Conservation (phyloP, 179 eudicot species). For the Beta corolliflora region DNA sequence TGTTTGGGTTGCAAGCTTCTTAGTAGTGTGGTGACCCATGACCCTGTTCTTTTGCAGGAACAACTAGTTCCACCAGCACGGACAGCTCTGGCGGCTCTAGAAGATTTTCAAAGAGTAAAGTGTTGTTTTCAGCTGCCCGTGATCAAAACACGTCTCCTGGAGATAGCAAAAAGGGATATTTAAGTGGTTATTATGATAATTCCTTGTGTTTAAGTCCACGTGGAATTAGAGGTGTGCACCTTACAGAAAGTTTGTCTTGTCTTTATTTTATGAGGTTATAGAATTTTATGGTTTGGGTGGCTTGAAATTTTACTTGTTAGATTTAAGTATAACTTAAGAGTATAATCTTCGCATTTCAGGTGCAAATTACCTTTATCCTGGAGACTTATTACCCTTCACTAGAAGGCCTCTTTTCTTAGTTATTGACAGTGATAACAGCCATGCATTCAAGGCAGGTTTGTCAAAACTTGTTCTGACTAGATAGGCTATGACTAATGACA, state of each 20-base stretch:
- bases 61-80: conserved; percentile 41
- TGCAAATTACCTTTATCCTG: conserved; percentile 75
- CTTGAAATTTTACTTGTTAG: not conserved
- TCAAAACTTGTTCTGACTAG: conserved; percentile 51
- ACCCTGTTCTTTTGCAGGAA: conserved; percentile 40
- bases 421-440: conserved; percentile 94
- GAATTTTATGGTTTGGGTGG: not conserved
- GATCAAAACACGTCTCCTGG: conserved; percentile 40
- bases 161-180: conserved; percentile 51
- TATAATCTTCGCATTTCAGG: conserved; percentile 56
- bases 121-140: conserved; percentile 42
- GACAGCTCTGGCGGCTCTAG: conserved; percentile 66
- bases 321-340: not conserved
- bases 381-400: conserved; percentile 90
- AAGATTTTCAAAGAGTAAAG: conserved; percentile 55
- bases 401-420: conserved; percentile 83
- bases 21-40: not conserved
- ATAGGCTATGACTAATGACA: conserved; percentile 21
- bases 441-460: conserved; percentile 99
- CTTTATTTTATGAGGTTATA: not conserved
- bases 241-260: conserved; percentile 1
- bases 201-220: conserved; percentile 74
- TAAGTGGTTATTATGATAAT: conserved; percentile 53
- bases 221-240: conserved; percentile 68
- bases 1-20: conserved; percentile 4